Percentiles rank a stretch among this genome's conserved stretches.
Evolutionary conservation across 331 rosid genomes (phyloP).

Genomic region (Malus hybrid): DNA sequence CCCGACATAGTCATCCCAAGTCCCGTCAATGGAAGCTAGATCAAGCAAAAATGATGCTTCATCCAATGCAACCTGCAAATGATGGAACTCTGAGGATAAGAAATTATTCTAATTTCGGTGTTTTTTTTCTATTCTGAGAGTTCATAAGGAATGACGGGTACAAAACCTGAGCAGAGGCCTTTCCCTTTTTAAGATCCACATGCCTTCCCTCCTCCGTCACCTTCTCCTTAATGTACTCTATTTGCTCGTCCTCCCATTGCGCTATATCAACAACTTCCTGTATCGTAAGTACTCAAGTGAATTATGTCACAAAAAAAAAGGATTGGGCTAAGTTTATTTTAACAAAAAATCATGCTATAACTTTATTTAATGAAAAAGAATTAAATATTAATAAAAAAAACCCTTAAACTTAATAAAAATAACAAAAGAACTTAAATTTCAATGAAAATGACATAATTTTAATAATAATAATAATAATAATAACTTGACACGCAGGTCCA

Average conservation of each 20-base stretch:
- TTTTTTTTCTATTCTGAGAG: background rate
- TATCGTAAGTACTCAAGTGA: slow-evolving; percentile 11
- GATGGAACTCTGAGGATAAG: background rate
- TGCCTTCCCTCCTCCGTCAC: slow-evolving; percentile 83
- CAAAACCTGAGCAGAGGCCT: slow-evolving; percentile 73
- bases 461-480: no score
- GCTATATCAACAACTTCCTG: slow-evolving; percentile 87
- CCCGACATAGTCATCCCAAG: slow-evolving; percentile 65
- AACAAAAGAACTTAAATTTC: no score
- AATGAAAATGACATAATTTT: no score
- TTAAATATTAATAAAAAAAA: no score
- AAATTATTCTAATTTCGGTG: background rate
- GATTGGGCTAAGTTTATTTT: no score
- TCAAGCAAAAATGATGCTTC: slow-evolving; percentile 91
- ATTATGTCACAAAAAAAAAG: background rate
- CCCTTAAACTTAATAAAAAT: no score
- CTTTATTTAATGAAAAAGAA: no score
- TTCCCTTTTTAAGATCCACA: slow-evolving; percentile 78
- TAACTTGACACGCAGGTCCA: no score
- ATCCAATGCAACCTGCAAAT: slow-evolving; percentile 69
- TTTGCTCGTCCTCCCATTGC: slow-evolving; percentile 94
- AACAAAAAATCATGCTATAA: no score
- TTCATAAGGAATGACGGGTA: background rate
- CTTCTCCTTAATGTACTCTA: slow-evolving; percentile 82
- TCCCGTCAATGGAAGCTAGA: slow-evolving; percentile 82